These are phyloP conservation scores for Papiliotrema laurentii DNA, from an alignment of 1,284 basidiomycete genomes.

Conservation along the genomic window DNA sequence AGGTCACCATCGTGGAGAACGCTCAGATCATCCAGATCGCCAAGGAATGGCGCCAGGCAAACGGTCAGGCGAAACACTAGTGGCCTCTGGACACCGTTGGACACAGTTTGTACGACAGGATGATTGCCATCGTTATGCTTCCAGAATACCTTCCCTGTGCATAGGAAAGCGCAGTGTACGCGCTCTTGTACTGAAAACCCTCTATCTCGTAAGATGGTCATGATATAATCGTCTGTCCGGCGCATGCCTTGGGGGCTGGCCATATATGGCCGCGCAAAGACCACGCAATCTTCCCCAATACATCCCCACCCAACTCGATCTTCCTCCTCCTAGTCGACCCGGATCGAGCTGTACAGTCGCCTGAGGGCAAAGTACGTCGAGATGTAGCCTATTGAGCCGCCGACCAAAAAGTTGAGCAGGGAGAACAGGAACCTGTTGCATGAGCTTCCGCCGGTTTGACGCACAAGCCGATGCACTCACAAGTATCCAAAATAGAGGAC, in stretches of 20 bases:
- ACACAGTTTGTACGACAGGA: too few relatives aligned
- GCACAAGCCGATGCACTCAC: too few relatives aligned
- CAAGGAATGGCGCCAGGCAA: constrained; percentile 14
- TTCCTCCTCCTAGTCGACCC: constrained; percentile 46
- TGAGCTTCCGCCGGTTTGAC: too few relatives aligned
- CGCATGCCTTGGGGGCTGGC: too few relatives aligned
- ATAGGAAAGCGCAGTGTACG: too few relatives aligned
- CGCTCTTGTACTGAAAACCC: too few relatives aligned
- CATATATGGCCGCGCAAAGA: too few relatives aligned
- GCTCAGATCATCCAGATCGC: constrained; percentile 25
- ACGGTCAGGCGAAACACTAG: constrained; percentile 1
- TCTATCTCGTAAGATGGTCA: too few relatives aligned
- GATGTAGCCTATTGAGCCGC: constrained; percentile 79
- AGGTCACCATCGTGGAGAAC: constrained; percentile 18
- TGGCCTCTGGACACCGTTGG: too few relatives aligned
- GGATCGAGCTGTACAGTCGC: constrained; percentile 66
- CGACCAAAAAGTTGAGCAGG: constrained; percentile 80
- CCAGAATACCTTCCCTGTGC: too few relatives aligned
- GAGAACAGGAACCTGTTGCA: constrained; percentile 60
- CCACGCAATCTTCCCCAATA: background rate
- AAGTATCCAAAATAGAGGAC: constrained; percentile 90
- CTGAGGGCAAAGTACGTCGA: constrained; percentile 82
- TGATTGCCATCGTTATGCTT: too few relatives aligned
- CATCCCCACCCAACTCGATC: background rate
- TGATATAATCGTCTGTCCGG: too few relatives aligned